A percentile compares a stretch with the other conserved stretches of the same genome.
Evolutionary conservation across 2,329 filamentous ascomycete species (phyloP).

Genomic region (Laburnicola sp.): DNA sequence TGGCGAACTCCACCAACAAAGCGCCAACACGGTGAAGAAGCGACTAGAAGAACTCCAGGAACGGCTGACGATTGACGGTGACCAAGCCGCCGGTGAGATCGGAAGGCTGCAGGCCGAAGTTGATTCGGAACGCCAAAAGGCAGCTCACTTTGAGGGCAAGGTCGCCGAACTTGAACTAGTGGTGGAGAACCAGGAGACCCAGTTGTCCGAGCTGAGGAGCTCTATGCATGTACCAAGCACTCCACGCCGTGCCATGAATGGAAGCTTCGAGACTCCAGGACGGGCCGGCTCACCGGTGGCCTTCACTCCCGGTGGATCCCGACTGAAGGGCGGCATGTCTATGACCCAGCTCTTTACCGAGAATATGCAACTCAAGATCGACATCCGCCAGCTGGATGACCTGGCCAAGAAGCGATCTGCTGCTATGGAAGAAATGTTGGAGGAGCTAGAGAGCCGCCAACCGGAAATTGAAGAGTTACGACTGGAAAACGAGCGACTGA

Average conservation of each 20-base stretch:
- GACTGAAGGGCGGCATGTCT: constrained; percentile 58
- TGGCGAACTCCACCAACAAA: constrained; percentile 78
- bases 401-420: constrained; percentile 73
- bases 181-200: constrained; percentile 62
- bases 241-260: constrained; percentile 57
- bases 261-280: constrained; percentile 53
- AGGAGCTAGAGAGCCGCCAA: constrained; percentile 79
- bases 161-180: constrained; percentile 67
- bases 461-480: constrained; percentile 87
- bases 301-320: constrained; percentile 59
- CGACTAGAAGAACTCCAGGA: constrained; percentile 71
- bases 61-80: constrained; percentile 64
- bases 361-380: constrained; percentile 66
- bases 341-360: constrained; percentile 67
- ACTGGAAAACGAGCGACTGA: constrained; percentile 76
- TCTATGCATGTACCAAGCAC: constrained; percentile 52
- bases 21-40: constrained; percentile 70
- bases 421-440: constrained; percentile 82
- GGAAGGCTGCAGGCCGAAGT: constrained; percentile 54
- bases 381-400: constrained; percentile 73
- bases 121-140: constrained; percentile 59
- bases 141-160: constrained; percentile 63
- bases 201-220: constrained; percentile 50
- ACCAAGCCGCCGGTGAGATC: constrained; percentile 65
- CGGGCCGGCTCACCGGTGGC: constrained; percentile 55